A percentile compares a stretch with the other conserved stretches of the same genome.
Conservation (phyloP, 1,139 yeast genomes). For the Magnusiomyces clavatus region DNA sequence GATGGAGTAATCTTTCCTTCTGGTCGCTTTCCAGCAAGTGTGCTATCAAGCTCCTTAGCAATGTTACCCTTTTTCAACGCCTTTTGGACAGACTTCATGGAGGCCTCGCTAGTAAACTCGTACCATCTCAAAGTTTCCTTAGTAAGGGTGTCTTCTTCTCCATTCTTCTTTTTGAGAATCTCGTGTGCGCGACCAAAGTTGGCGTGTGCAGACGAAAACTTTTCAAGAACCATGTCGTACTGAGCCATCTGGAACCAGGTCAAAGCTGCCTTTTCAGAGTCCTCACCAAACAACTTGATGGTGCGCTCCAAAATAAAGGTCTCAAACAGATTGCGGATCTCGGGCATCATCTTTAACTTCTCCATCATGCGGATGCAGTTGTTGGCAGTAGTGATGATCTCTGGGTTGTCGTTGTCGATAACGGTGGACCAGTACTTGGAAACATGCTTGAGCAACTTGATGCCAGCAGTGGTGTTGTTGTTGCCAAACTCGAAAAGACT, state of each 20-base stretch:
- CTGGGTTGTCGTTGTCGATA: conserved; percentile 58
- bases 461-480: conserved; percentile 52
- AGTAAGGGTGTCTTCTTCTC: conserved; percentile 56
- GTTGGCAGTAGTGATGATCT: conserved; percentile 54
- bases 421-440: conserved; percentile 48
- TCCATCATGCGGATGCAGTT: conserved; percentile 58
- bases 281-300: conserved; percentile 44
- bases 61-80: too few species aligned
- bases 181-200: conserved; percentile 46
- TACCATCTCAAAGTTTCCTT: conserved; percentile 59
- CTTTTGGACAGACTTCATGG: too few species aligned
- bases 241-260: conserved; percentile 62
- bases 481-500: conserved; percentile 63
- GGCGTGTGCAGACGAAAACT: conserved; percentile 48
- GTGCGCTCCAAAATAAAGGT: conserved; percentile 41
- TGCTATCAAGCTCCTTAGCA: too few species aligned
- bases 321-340: conserved; percentile 45
- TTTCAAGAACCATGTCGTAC: conserved; percentile 46
- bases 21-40: too few species aligned
- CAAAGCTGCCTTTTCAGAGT: conserved; percentile 52
- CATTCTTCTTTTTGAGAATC: conserved; percentile 48
- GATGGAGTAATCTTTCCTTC: background rate
- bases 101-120: conserved; percentile 19
- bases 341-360: conserved; percentile 40
- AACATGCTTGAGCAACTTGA: conserved; percentile 56